Conservation (phyloP, 2,329 filamentous ascomycete genomes). For the Fusarium proliferatum region DNA sequence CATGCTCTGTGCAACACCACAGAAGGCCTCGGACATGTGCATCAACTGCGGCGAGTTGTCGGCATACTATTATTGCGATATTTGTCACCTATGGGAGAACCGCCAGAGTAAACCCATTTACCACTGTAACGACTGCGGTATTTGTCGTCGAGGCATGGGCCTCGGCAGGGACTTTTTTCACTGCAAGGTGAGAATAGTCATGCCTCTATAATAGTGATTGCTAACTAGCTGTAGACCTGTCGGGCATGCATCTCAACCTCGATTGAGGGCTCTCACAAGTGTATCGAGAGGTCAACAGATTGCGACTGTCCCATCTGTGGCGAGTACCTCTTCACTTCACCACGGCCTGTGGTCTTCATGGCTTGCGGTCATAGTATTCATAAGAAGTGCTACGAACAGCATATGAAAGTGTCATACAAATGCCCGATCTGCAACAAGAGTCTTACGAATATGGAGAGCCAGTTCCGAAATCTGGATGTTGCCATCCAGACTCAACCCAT, state of each 20-base stretch:
- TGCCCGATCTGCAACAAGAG: conserved; percentile 97
- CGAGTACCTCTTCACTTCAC: conserved; percentile 95
- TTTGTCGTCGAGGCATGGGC: conserved; percentile 90
- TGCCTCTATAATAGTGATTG: neutral
- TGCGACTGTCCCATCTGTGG: conserved; percentile 97
- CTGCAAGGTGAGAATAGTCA: conserved; percentile 79
- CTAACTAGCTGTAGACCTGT: conserved; percentile 71
- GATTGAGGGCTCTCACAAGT: conserved; percentile 86
- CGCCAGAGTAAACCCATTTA: conserved; percentile 92
- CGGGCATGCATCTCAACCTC: conserved; percentile 94
- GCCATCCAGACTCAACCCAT: conserved; percentile 92
- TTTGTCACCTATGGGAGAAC: conserved; percentile 98
- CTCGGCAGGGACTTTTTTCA: conserved; percentile 98
- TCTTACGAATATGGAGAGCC: conserved; percentile 96
- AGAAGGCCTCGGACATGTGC: conserved; percentile 83
- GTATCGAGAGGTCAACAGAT: conserved; percentile 93
- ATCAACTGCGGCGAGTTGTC: conserved; percentile 78
- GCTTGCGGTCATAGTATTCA: conserved; percentile 96
- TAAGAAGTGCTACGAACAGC: conserved; percentile 85
- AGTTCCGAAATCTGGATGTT: conserved; percentile 90
- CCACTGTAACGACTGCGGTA: conserved; percentile 95
- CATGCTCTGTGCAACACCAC: conserved; percentile 91
- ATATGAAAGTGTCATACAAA: conserved; percentile 91
- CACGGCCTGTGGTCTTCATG: conserved; percentile 91
- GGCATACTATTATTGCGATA: conserved; percentile 91